phyloP scores from a whole-genome alignment of 805 yeast genomes.

The Candida argentea region DNA sequence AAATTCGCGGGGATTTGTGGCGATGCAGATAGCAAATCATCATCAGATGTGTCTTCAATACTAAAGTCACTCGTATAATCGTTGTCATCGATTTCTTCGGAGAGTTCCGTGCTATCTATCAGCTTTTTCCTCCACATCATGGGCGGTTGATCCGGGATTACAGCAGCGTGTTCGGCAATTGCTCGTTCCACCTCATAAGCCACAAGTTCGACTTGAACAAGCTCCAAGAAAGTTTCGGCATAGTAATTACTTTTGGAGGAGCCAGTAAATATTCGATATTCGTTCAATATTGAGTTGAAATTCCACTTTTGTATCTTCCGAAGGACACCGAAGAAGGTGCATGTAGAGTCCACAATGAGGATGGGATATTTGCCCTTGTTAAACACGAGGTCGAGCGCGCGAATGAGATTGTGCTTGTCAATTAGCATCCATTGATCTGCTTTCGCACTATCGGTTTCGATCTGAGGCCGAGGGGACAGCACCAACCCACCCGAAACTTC shows the following conservation, averaged over 20 bases:
- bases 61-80: conserved; percentile 17
- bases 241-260: conserved; percentile 67
- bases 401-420: conserved; percentile 52
- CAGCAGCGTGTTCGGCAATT: neutral
- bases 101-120: conserved; percentile 9
- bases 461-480: no score
- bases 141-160: neutral
- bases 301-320: conserved; percentile 86
- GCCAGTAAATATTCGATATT: conserved; percentile 60
- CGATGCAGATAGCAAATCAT: conserved; percentile 44
- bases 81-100: conserved; percentile 17
- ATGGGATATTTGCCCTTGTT: conserved; percentile 58
- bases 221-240: conserved; percentile 75
- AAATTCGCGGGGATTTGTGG: conserved; percentile 62
- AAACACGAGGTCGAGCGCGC: conserved; percentile 55
- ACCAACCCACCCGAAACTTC: no score
- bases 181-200: conserved; percentile 21
- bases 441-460: conserved; percentile 12
- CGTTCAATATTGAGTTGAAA: conserved; percentile 72
- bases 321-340: conserved; percentile 69
- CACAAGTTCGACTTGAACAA: conserved; percentile 46
- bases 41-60: conserved; percentile 34
- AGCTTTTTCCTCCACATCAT: conserved; percentile 2
- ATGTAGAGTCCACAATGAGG: conserved; percentile 69
- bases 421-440: conserved; percentile 70